A percentile compares a stretch with the other conserved stretches of the same genome.
These are phyloP conservation scores for Kodamaea kakaduensis DNA, from an alignment of 805 yeast species.

Conservation along the genomic window DNA sequence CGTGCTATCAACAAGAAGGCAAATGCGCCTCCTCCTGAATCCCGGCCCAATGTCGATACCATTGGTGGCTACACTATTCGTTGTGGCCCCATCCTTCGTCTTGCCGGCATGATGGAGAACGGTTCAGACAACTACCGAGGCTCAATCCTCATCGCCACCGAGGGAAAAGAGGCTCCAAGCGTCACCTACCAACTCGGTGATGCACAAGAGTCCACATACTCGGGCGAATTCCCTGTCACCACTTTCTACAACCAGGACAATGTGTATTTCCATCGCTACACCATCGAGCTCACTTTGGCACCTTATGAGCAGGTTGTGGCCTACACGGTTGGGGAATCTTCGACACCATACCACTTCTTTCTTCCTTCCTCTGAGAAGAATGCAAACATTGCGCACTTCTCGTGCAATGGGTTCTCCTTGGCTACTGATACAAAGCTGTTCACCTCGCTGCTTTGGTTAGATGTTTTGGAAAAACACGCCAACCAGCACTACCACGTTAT, in stretches of 20 bases:
- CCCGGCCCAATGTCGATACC: constrained; percentile 11
- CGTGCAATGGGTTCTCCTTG: constrained; percentile 89
- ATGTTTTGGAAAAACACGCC: constrained; percentile 68
- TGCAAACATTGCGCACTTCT: constrained; percentile 78
- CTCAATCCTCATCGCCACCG: constrained; percentile 60
- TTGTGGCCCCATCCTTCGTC: constrained; percentile 78
- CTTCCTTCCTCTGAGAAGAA: constrained; percentile 61
- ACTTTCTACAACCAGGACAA: constrained; percentile 42
- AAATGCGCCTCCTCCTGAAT: constrained; percentile 20
- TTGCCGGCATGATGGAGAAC: constrained; percentile 58
- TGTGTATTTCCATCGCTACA: constrained; percentile 63
- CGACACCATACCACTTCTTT: constrained; percentile 52
- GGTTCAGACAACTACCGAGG: constrained; percentile 56
- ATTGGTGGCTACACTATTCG: constrained; percentile 41
- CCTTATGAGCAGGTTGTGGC: constrained; percentile 56
- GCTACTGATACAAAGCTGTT: constrained; percentile 62
- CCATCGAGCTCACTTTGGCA: constrained; percentile 46
- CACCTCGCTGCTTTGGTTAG: constrained; percentile 81
- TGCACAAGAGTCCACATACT: not conserved
- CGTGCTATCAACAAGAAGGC: constrained; percentile 23
- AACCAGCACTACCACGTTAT: constrained; percentile 70
- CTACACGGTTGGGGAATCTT: constrained; percentile 52
- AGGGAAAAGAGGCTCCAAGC: constrained; percentile 19
- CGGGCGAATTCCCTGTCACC: constrained; percentile 47
- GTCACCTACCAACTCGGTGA: constrained; percentile 5